phyloP scores from a whole-genome alignment of 352 stramenopile species.

The Phytopythium montanum region DNA sequence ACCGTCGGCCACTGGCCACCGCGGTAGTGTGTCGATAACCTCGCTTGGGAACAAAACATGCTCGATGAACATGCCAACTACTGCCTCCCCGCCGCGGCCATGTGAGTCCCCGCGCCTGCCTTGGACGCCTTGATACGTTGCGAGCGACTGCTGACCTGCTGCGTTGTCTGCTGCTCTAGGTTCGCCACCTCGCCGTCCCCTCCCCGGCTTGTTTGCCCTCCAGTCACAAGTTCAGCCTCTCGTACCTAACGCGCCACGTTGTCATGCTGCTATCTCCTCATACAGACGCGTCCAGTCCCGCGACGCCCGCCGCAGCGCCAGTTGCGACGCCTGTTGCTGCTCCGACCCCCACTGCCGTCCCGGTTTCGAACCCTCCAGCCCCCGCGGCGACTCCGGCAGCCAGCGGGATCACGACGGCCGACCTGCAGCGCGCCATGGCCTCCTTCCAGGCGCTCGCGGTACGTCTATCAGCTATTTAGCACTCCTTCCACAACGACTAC shows the following conservation, averaged over 20 bases:
- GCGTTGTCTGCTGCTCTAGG: neutral
- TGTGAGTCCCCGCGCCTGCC: neutral
- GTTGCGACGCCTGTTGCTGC: conserved; percentile 7
- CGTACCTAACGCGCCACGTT: neutral
- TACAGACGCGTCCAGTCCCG: neutral
- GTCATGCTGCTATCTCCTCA: neutral
- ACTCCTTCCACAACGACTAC: no score
- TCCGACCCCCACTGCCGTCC: conserved; percentile 10
- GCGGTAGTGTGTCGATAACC: conserved; percentile 8
- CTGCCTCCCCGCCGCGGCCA: conserved; percentile 4
- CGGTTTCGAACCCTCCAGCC: conserved; percentile 10
- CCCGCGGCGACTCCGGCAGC: conserved; percentile 15
- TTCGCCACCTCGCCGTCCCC: neutral
- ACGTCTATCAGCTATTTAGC: neutral
- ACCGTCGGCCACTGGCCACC: neutral
- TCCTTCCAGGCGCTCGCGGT: conserved; percentile 68
- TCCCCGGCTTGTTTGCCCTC: neutral
- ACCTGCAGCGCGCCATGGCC: conserved; percentile 86
- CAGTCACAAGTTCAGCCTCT: neutral
- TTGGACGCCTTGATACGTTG: neutral
- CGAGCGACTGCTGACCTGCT: neutral
- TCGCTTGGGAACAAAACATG: neutral
- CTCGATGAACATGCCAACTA: conserved; percentile 4
- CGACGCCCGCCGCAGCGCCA: conserved; percentile 8
- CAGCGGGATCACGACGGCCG: conserved; percentile 60